Conservation (phyloP, 2,329 filamentous ascomycete species). For the Zymoseptoria brevis region DNA sequence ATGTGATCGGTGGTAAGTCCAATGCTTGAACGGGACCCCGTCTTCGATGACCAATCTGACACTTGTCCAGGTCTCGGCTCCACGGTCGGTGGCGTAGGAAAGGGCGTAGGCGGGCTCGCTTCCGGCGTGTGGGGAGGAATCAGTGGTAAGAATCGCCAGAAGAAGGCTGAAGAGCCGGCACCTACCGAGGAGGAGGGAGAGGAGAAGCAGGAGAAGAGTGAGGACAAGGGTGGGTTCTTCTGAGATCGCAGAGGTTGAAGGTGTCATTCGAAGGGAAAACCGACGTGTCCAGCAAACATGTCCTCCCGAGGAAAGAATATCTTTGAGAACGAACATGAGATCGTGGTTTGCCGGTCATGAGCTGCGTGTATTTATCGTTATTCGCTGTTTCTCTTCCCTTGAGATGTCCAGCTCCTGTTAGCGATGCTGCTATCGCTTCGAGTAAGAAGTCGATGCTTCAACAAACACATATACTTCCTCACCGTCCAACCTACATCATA, state of each 20-base stretch:
- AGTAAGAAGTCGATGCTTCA: too few relatives aligned
- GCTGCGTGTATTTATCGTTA: too few relatives aligned
- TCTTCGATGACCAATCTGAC: neutral
- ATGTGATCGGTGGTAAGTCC: slow-evolving; percentile 34
- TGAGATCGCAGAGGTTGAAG: neutral
- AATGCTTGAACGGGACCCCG: neutral
- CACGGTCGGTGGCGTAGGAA: slow-evolving; percentile 34
- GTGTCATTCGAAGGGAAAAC: too few relatives aligned
- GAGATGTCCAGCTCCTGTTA: too few relatives aligned
- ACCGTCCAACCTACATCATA: neutral
- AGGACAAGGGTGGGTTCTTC: slow-evolving; percentile 3
- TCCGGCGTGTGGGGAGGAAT: slow-evolving; percentile 27
- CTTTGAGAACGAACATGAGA: too few relatives aligned
- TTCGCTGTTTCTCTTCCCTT: too few relatives aligned
- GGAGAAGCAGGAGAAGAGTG: slow-evolving; percentile 9
- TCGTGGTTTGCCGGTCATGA: too few relatives aligned
- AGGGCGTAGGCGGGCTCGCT: slow-evolving; percentile 19
- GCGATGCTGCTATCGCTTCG: too few relatives aligned
- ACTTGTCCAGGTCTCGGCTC: slow-evolving; percentile 25
- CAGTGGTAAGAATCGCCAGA: slow-evolving; percentile 22
- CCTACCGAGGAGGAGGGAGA: slow-evolving; percentile 9
- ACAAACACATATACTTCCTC: too few relatives aligned
- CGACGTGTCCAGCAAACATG: too few relatives aligned
- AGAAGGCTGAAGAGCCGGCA: slow-evolving; percentile 8
- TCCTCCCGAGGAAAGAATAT: too few relatives aligned